Evolutionary conservation across 768 basidiomycete species (phyloP), one percentile per base, ranked within the genome.

Genomic region (Boletus huronensis): DNA sequence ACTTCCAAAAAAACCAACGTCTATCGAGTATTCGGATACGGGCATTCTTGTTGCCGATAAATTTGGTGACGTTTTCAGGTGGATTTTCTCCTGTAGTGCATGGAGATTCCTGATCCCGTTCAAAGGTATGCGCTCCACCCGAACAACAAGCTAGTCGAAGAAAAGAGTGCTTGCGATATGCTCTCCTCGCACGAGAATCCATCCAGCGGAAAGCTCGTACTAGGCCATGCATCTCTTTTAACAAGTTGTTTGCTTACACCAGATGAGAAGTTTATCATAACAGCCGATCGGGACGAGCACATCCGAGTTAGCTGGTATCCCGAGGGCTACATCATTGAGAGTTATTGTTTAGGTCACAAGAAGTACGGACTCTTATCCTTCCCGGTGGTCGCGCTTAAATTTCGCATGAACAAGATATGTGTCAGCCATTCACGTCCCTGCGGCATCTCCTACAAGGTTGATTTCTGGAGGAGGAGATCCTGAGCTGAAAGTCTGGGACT

Each of bases 231-330:
- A 1, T 97, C 94, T 13, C 82, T 92, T 39, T 71, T 98, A 53
- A 96, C 88, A 11, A 71, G 79, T 1, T 86, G 89, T 68, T 63
- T 87, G 41, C 80, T 96, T 51, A 80, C 85, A 0, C 67, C 70
- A 0, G 85, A 90, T 64, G 83, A 86, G 61, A 79, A 77, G 49
- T 85, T 79, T 65, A 85, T 99, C 63, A 79, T 98, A 58, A 93
- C 93, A 0, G 88, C 92, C 0, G 97, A 98, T 66, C 75, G 97
- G 42, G 97, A 99, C 65, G 97, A 98, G 67, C 97, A 98, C 66
- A 88, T 99, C 48, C 79, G 97, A 50, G 81, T 96, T 16, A 94
- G 90, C 64, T 83, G 90, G 82, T 98, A 81, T 65, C 97, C 97
- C 0, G 77, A 88, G 50, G 90, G 93, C 17, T 89, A 87, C 60